Evolutionary conservation across 257 asterid species (phyloP).

Genomic region (Rauvolfia tetraphylla): DNA sequence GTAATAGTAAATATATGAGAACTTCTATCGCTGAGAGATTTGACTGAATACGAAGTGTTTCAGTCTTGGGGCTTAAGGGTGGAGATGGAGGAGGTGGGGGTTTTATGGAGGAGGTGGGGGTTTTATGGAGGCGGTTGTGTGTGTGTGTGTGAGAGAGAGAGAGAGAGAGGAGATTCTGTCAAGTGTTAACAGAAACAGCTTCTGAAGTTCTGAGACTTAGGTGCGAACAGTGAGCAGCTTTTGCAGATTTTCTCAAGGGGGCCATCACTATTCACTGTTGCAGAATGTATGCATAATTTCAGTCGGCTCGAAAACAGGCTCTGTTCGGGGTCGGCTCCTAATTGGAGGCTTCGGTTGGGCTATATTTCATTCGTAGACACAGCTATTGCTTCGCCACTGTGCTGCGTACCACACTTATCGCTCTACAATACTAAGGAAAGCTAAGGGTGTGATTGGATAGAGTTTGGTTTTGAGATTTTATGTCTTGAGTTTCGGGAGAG

Average conservation of each 20-base stretch:
- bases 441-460: too few species aligned
- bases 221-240: constrained; percentile 51
- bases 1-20: background rate
- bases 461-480: too few species aligned
- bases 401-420: too few species aligned
- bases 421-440: too few species aligned
- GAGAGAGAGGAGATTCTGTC: constrained; percentile 34
- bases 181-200: constrained; percentile 33
- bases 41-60: background rate
- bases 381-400: too few species aligned
- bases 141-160: constrained; percentile 13
- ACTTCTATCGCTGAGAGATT: background rate
- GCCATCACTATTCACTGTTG: constrained; percentile 12
- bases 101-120: constrained; percentile 28
- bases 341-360: constrained; percentile 34
- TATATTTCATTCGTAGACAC: constrained; percentile 11
- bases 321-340: constrained; percentile 42
- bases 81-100: constrained; percentile 17
- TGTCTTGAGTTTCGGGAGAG: too few species aligned
- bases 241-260: constrained; percentile 35
- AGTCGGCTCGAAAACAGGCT: constrained; percentile 64
- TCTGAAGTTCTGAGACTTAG: constrained; percentile 38
- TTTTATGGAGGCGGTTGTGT: constrained; percentile 22
- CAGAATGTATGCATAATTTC: constrained; percentile 24
- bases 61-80: background rate